Base-by-base conservation (phyloP, 2,329 filamentous ascomycete species). In the Trichoderma semiorbis region DNA sequence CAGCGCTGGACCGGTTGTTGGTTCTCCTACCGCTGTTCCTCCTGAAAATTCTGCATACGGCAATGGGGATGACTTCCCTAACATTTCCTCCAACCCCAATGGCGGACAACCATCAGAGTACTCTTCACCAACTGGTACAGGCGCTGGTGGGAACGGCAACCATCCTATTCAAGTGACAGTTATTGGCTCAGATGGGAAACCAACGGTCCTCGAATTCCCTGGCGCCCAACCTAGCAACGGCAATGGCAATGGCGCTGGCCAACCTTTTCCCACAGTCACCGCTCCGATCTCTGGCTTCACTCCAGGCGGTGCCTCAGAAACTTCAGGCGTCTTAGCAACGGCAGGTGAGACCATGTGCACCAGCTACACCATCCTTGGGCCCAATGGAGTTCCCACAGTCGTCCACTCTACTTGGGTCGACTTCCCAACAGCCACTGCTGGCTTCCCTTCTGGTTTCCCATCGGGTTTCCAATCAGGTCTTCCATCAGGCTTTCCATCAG, bases 371-470 rank as follows among this genome's bases (percentile, higher is more conserved):
- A 73, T 81, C 57, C 74, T 77, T 50, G 80, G 80, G 3, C 47
- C 77, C n/a, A 75, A 82, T 72, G 80, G 80, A 7, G 72, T 76
- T 47, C 77, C 79, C 12, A 82, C 80, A 11, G 75, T 81, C 12
- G 72, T 82, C 24, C 78, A 82, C 50, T 81, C 80, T 10, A 80
- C 78, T 18, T 77, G 79, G 76, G 75, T 81, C 24, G 72, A 78
- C n/a, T 32, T 34, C 18, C n/a, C 72, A n/a, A 55, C 63, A 30
- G 57, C 57, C 7, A 28, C 64, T 11, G 26, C 34, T 28, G 43
- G 55, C 3, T 7, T 69, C n/a, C 28, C 74, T 5, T 72, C 74
- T 14, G 62, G 72, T 18, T 62, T 69, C 12, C 24, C 74, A 3
- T 72, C 74, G 6, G 62, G 70, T 28, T 65, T 69, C 10, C 28